Conservation (phyloP, 1,139 yeast species). For the Hyphopichia burtonii region DNA sequence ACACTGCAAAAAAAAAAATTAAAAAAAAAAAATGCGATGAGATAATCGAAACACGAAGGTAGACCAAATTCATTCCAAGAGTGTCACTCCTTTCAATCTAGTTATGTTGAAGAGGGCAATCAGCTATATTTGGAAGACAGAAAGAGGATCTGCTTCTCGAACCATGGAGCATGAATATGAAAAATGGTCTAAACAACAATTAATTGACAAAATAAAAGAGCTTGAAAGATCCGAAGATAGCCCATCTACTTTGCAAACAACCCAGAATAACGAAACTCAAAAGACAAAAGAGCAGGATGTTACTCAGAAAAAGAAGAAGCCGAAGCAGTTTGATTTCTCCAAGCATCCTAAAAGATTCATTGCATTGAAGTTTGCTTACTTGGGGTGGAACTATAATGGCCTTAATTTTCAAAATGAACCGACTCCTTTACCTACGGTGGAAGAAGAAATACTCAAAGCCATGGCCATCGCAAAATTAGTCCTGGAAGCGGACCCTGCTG, state of each 20-base stretch:
- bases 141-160: constrained; percentile 7
- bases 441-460: constrained; percentile 71
- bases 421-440: constrained; percentile 86
- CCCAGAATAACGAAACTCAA: background rate
- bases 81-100: background rate
- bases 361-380: constrained; percentile 79
- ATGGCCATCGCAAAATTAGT: constrained; percentile 67
- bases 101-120: constrained; percentile 26
- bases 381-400: constrained; percentile 95
- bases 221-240: constrained; percentile 36
- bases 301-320: constrained; percentile 16
- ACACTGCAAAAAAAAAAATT: background rate
- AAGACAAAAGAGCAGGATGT: background rate
- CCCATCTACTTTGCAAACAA: background rate
- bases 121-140: constrained; percentile 13
- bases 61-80: constrained; percentile 1
- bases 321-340: constrained; percentile 65
- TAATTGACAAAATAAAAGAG: constrained; percentile 46
- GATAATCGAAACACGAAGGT: constrained; percentile 1
- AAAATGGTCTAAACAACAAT: constrained; percentile 52
- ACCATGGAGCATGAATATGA: constrained; percentile 29
- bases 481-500: constrained; percentile 57
- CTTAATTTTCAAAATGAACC: constrained; percentile 75
- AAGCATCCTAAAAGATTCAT: constrained; percentile 67
- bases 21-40: background rate